Evolutionary conservation across 1,284 basidiomycete genomes (phyloP).

Genomic region (Trichosporon sp.): DNA sequence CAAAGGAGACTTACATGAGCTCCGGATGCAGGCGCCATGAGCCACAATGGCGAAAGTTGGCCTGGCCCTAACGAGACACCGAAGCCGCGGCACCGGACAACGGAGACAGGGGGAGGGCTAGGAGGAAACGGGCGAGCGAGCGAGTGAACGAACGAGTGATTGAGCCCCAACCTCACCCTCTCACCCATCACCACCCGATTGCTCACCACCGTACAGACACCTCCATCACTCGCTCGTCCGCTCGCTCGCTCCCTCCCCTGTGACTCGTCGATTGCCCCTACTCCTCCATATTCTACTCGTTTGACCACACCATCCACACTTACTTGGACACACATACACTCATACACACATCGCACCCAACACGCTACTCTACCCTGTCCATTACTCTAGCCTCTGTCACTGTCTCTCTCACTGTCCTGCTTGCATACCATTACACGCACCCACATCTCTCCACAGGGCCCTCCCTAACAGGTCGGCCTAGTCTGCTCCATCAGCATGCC

Average conservation of each 20-base stretch:
- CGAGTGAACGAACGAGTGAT: not conserved
- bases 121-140: not conserved
- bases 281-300: not conserved
- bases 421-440: not conserved
- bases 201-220: too few species aligned
- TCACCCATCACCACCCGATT: not conserved
- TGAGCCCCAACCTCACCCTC: not conserved
- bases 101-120: too few species aligned
- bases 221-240: too few species aligned
- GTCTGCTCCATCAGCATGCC: constrained; percentile 5
- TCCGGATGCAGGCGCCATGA: too few species aligned
- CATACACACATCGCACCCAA: not conserved
- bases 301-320: not conserved
- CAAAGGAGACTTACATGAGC: too few species aligned
- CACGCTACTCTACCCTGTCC: too few species aligned
- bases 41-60: not conserved
- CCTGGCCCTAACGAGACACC: not conserved
- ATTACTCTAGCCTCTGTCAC: not conserved
- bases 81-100: not conserved
- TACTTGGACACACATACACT: too few species aligned
- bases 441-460: not conserved
- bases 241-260: not conserved
- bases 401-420: not conserved
- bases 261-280: not conserved
- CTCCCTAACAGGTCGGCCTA: not conserved